Conservation (phyloP, 1,139 yeast species). For the Candida sojae region DNA sequence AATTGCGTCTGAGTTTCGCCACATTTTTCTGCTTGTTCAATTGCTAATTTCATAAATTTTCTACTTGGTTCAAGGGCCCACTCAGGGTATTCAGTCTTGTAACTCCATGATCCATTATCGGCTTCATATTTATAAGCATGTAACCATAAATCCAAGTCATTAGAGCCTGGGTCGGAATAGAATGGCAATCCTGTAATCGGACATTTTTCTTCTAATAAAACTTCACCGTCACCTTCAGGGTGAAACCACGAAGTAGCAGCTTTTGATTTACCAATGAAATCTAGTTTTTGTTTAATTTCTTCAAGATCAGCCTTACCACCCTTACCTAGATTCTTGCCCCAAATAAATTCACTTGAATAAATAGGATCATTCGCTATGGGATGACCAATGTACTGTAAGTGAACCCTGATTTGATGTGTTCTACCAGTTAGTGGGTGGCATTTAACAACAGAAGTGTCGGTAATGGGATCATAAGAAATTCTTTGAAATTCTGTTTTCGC, state of each 20-base stretch:
- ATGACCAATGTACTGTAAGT: constrained; percentile 79
- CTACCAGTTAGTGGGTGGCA: constrained; percentile 90
- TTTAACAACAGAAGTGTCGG: constrained; percentile 67
- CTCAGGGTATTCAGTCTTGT: constrained; percentile 76
- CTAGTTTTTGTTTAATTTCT: constrained; percentile 49
- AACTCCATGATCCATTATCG: constrained; percentile 62
- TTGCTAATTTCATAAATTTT: constrained; percentile 62
- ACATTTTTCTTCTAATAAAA: constrained; percentile 59
- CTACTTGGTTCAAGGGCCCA: constrained; percentile 76
- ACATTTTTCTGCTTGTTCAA: constrained; percentile 78
- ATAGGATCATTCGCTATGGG: constrained; percentile 97
- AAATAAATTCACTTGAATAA: constrained; percentile 63
- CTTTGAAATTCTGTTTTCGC: constrained; percentile 57
- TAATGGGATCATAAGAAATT: constrained; percentile 58
- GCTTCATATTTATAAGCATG: constrained; percentile 85
- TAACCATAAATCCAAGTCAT: constrained; percentile 83
- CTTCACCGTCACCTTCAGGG: constrained; percentile 62
- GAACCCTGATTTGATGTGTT: constrained; percentile 94
- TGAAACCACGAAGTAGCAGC: constrained; percentile 71
- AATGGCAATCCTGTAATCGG: constrained; percentile 68
- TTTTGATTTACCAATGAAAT: constrained; percentile 66
- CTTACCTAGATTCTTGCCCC: constrained; percentile 69
- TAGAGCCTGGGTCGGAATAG: constrained; percentile 85
- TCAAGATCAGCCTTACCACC: constrained; percentile 51
- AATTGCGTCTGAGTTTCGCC: constrained; percentile 85